A percentile compares a stretch with the other conserved stretches of the same genome.
phyloP scores from a whole-genome alignment of 2,329 filamentous ascomycete genomes.

The Colletotrichum musicola region DNA sequence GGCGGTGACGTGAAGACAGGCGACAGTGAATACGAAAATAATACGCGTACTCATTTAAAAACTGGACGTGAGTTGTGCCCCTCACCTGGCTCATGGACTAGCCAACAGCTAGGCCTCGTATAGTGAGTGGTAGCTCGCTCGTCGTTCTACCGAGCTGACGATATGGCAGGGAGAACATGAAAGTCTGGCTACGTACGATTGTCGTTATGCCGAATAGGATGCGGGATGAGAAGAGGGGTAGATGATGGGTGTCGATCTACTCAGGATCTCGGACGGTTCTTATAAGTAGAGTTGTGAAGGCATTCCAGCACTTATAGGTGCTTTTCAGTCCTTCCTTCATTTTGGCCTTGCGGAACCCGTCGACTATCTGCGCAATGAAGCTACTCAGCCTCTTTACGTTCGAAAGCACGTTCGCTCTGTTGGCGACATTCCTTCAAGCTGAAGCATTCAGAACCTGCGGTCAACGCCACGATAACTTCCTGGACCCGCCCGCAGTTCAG shows the following conservation, averaged over 20 bases:
- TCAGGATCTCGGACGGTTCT: too few species aligned
- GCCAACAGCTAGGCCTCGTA: neutral
- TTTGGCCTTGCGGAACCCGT: neutral
- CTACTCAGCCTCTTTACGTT: neutral
- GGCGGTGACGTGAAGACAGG: too few species aligned
- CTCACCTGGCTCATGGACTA: neutral
- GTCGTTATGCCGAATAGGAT: too few species aligned
- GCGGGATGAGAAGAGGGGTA: too few species aligned
- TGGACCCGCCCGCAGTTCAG: slow-evolving; percentile 51
- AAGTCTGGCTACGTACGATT: too few species aligned
- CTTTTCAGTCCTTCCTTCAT: neutral
- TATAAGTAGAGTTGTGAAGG: too few species aligned
- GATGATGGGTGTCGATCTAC: too few species aligned
- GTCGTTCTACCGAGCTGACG: neutral
- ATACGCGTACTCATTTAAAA: too few species aligned
- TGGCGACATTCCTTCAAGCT: neutral
- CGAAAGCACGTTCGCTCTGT: neutral
- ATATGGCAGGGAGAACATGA: neutral
- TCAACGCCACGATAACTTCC: slow-evolving; percentile 56
- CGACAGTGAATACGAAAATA: too few species aligned
- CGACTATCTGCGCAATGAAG: neutral
- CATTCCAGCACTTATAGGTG: too few species aligned
- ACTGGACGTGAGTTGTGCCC: too few species aligned
- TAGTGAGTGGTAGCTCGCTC: neutral
- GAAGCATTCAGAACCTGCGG: neutral